phyloP scores from a whole-genome alignment of 2,329 filamentous ascomycete species.

The Fusarium penzigii region DNA sequence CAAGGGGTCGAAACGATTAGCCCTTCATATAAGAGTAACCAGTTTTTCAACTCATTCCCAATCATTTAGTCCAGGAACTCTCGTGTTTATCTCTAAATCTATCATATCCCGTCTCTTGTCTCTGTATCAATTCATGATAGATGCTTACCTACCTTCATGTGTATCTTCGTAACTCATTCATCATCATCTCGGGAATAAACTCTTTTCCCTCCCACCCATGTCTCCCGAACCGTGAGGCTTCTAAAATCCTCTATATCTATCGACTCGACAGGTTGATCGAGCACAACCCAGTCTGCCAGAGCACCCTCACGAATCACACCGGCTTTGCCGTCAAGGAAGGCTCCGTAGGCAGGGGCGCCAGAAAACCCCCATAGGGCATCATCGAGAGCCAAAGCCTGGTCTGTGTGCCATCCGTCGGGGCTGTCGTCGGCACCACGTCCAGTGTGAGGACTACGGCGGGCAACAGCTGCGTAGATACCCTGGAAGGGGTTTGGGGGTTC shows the following conservation, averaged over 20 bases:
- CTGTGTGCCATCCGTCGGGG: conserved; percentile 56
- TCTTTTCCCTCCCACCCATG: conserved; percentile 63
- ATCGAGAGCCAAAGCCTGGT: conserved; percentile 59
- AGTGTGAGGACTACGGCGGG: conserved; percentile 59
- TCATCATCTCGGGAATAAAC: conserved; percentile 40
- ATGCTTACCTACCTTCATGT: not conserved
- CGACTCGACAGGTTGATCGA: conserved; percentile 57
- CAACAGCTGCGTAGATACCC: conserved; percentile 68
- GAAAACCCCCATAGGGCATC: conserved; percentile 66
- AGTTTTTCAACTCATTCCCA: too few relatives aligned
- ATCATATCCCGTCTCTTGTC: not conserved
- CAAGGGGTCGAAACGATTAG: too few relatives aligned
- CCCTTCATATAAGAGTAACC: too few relatives aligned
- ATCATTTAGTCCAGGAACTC: too few relatives aligned
- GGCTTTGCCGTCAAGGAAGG: conserved; percentile 58
- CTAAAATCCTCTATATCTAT: conserved; percentile 54
- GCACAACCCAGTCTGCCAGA: conserved; percentile 71
- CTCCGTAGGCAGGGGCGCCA: conserved; percentile 57
- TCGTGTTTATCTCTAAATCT: conserved; percentile 7
- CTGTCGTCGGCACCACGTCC: conserved; percentile 50
- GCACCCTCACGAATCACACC: conserved; percentile 61
- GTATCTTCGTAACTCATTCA: not conserved
- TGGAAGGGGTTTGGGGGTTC: conserved; percentile 68
- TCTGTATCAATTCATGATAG: not conserved
- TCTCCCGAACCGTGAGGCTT: conserved; percentile 60